A percentile compares a stretch with the other conserved stretches of the same genome.
phyloP scores from a whole-genome alignment of 129 eudicot species.

The Pseudognaphalium luteoalbum region DNA sequence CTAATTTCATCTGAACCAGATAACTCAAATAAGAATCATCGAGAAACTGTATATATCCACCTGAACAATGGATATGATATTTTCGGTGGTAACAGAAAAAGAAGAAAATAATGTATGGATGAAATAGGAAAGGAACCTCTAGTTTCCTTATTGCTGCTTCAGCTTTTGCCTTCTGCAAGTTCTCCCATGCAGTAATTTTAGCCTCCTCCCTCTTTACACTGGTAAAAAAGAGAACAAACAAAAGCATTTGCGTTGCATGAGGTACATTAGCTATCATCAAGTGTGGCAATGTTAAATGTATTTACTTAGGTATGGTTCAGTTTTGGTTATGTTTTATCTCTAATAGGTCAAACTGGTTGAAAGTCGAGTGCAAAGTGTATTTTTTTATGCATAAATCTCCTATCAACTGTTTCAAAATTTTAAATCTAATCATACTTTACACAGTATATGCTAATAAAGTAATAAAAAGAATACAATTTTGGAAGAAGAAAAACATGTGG shows the following conservation, averaged over 20 bases:
- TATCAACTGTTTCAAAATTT: too few species aligned
- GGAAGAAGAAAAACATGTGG: too few species aligned
- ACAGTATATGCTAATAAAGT: too few species aligned
- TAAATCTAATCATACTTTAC: too few species aligned
- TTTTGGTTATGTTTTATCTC: too few species aligned
- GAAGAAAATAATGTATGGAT: not conserved
- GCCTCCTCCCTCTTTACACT: slow-evolving; percentile 88
- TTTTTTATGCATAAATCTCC: too few species aligned
- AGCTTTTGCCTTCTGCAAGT: slow-evolving; percentile 94
- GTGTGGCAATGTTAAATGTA: too few species aligned
- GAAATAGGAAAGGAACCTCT: slow-evolving; percentile 48
- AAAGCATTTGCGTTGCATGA: not conserved
- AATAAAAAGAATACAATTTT: too few species aligned
- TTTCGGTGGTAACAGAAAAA: not conserved
- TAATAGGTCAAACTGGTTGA: too few species aligned
- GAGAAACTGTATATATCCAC: not conserved
- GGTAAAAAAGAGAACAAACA: not conserved
- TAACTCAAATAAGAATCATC: slow-evolving; percentile 27
- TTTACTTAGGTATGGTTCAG: too few species aligned
- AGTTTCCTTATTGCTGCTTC: slow-evolving; percentile 81
- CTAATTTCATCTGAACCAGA: slow-evolving; percentile 78
- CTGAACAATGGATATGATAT: not conserved
- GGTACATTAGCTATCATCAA: too few species aligned
- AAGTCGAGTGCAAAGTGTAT: too few species aligned
- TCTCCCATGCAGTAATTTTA: slow-evolving; percentile 92